These are phyloP conservation scores for Trypanosoma grayi DNA, from an alignment of 208 protist species.

Conservation along the genomic window DNA sequence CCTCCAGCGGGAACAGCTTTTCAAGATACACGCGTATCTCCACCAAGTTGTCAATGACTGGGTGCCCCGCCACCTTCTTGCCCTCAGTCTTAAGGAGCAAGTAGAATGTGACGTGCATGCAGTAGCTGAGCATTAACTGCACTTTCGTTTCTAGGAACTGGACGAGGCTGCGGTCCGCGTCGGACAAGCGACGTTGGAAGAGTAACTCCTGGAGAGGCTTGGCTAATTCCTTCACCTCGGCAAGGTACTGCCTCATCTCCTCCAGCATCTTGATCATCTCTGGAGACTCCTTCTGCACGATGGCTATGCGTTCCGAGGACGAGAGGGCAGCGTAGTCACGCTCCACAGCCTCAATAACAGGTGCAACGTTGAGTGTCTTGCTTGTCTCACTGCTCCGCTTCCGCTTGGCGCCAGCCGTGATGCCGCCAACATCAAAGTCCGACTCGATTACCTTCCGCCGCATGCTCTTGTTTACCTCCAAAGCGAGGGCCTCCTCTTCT, in stretches of 20 bases:
- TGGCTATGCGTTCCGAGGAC: constrained; percentile 76
- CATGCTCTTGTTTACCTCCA: constrained; percentile 52
- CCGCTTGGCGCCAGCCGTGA: constrained; percentile 29
- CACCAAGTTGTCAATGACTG: constrained; percentile 93
- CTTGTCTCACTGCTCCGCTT: constrained; percentile 22
- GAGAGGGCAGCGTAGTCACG: constrained; percentile 86
- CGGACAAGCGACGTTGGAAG: constrained; percentile 69
- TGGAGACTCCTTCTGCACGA: constrained; percentile 90
- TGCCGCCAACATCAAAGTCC: constrained; percentile 80
- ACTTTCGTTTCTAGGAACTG: constrained; percentile 90
- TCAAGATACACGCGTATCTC: constrained; percentile 93
- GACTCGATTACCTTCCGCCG: constrained; percentile 57
- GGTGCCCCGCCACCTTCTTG: constrained; percentile 89
- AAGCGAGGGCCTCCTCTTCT: constrained; percentile 81
- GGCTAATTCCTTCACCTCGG: constrained; percentile 82
- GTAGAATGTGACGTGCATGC: constrained; percentile 95
- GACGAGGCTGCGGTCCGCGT: constrained; percentile 74
- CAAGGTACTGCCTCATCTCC: constrained; percentile 82
- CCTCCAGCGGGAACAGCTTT: constrained; percentile 94
- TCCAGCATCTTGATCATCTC: constrained; percentile 89
- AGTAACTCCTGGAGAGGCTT: constrained; percentile 83
- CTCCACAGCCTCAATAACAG: constrained; percentile 86
- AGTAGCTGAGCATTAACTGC: constrained; percentile 95
- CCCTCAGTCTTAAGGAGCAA: constrained; percentile 92
- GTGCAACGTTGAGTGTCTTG: constrained; percentile 39